A percentile compares a stretch with the other conserved stretches of the same genome.
phyloP scores from a whole-genome alignment of 768 basidiomycete genomes.

The Cyathus striatus region DNA sequence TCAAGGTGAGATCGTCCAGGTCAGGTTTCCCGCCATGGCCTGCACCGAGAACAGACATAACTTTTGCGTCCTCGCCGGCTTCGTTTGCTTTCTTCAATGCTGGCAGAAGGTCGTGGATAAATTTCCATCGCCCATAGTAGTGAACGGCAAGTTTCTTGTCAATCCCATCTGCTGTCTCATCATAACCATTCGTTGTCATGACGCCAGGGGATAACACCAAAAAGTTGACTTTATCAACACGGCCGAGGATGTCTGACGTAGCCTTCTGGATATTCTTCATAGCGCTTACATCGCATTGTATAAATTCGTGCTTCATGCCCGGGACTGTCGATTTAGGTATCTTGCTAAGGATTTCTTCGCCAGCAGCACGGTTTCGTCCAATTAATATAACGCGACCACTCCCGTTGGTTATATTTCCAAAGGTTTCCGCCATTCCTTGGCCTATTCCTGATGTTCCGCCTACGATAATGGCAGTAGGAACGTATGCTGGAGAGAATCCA shows the following conservation, averaged over 20 bases:
- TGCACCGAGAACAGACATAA: no score
- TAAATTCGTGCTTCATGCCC: neutral
- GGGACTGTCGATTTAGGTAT: neutral
- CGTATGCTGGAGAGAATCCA: neutral
- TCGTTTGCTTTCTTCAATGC: no score
- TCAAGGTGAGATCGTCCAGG: no score
- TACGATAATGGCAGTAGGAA: neutral
- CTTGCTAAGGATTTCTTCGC: neutral
- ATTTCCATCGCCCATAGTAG: neutral
- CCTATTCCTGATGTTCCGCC: neutral
- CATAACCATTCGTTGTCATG: neutral
- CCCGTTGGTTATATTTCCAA: neutral
- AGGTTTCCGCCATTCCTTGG: neutral
- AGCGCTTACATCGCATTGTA: neutral
- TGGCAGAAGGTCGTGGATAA: neutral
- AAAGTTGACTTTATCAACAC: neutral
- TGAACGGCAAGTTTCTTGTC: neutral
- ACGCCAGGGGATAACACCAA: neutral
- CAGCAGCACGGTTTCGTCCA: neutral
- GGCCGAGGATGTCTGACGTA: neutral
- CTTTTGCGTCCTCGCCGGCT: no score
- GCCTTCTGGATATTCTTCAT: neutral
- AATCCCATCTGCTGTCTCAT: neutral
- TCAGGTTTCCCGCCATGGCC: no score
- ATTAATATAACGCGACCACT: neutral